Base-by-base conservation (phyloP, 352 stramenopile genomes). In the Pythium pyrilobum region DNA sequence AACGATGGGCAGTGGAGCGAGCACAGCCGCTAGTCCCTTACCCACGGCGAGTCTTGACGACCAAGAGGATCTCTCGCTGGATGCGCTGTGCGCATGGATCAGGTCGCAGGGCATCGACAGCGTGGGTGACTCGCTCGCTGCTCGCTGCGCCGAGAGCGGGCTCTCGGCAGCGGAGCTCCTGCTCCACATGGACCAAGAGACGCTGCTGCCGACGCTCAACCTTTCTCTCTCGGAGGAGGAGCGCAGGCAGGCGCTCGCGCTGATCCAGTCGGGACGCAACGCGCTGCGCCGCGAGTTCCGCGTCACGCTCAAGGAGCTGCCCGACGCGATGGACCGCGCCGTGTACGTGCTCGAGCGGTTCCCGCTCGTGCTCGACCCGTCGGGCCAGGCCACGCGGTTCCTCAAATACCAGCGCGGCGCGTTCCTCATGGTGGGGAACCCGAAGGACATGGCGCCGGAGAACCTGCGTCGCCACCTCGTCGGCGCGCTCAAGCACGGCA, bases 391-490 rank as follows among this genome's bases (percentile, higher is more conserved):
- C 12, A 76, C 71, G 24, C 78, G 85, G 2, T 96, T 96, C 37
- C 81, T 97, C 52, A 88, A 92, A 49, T 97, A 97, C 64, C 89
- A 97, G 58, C 83, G 82, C 2, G 87, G 88, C 13, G 71, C 73
- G 10, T 85, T 91, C 37, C 71, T 97, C n/a, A 72, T 93, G 62
- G 78, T 67, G 0, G 76, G 72, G n/a, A 93, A 85, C 34, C 82
- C 72, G 6, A 28, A 45, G 1, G 82, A 95, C 41, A 91, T 91
- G 73, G 62, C 71, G 5, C 59, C 67, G 12, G 67, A 87, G 28
- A 84, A 75, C 15, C 54, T 96, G 11, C 80, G 86, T 3, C 61
- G 67, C 10, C 77, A 87, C 16, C 68, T 97, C 25, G 80, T 97
- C 3, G 81, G 70, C 2, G 74, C 77, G 3, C 61, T 97, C 6